Base-by-base conservation (phyloP, 1,284 basidiomycete species). In the Ceratobasidium sp. region DNA sequence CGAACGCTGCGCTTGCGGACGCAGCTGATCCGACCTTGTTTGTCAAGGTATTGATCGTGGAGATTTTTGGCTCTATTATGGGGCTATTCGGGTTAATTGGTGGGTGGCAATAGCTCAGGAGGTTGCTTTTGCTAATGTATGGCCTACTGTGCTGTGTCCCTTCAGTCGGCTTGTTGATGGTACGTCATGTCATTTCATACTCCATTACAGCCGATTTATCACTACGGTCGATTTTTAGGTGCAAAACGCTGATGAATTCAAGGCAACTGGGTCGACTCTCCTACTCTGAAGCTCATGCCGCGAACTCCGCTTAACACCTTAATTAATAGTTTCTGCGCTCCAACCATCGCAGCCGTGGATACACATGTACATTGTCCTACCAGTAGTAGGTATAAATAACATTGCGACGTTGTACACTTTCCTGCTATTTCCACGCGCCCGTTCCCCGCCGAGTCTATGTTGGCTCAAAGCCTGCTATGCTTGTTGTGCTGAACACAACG, bases 31-130 rank as follows among this genome's bases (percentile, higher is more conserved):
- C 94, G 4, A 86, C 89, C 67, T 79, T 97, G 32, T 97, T 98
- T 75, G 94, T 97, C 78, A 96, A 96, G 80, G 93, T 97, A 72
- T 86, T 97, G 69, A 89, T 98, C 69, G 91, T 96, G 0, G 95
- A 97, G 77, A 94, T 97, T 68, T 97, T 97, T 77, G 94, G 93
- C 70, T 94, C 92, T 75, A 93, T 96, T 72, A 81, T 96, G 77
- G 94, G 94, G 31, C 81, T 96, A 54, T 96, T 96, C 76, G 94
- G 94, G 25, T 81, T 96, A 72, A 96, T 96, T 75, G 92, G 92
- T 94, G 73, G 72, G 90, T 84, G 6, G n/a, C 29, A 34, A n/a
- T 32, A 42, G 13, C 43, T 47, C 10, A 8, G 67, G 38, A 4
- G 43, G 35, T 45, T 17, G 17, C 53, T 68, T 52, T 52, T 49